These are phyloP conservation scores for Apiospora koreana DNA, from an alignment of 2,329 filamentous ascomycete genomes.

Conservation along the genomic window DNA sequence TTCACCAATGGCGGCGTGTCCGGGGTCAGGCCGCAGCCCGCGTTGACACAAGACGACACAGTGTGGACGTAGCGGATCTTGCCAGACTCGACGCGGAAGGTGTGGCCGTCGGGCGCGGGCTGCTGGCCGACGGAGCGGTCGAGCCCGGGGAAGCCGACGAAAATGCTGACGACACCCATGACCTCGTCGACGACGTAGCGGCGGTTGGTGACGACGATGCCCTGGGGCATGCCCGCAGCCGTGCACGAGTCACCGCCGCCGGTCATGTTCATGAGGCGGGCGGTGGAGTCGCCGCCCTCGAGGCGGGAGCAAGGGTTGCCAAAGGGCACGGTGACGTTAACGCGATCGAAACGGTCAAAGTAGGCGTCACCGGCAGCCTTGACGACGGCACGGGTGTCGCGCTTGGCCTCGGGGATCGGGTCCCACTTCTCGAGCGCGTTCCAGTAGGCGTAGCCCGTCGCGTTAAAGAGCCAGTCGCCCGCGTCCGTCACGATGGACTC, in stretches of 20 bases:
- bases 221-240: constrained; percentile 29
- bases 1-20: not conserved
- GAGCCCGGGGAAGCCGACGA: constrained; percentile 30
- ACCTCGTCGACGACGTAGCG: constrained; percentile 32
- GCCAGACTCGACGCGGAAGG: constrained; percentile 30
- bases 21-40: not conserved
- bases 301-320: constrained; percentile 30
- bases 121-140: constrained; percentile 4
- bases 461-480: constrained; percentile 34
- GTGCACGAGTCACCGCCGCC: constrained; percentile 27
- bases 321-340: constrained; percentile 27
- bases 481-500: constrained; percentile 32
- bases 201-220: constrained; percentile 29
- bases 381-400: constrained; percentile 28
- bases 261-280: constrained; percentile 24
- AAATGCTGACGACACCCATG: constrained; percentile 30
- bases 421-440: constrained; percentile 32
- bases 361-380: constrained; percentile 32
- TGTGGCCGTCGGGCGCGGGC: constrained; percentile 27
- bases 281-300: constrained; percentile 29
- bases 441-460: constrained; percentile 29
- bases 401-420: constrained; percentile 28
- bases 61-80: constrained; percentile 34
- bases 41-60: constrained; percentile 14
- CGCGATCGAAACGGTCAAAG: constrained; percentile 30